Conservation (phyloP, 2,329 filamentous ascomycete genomes). For the Diaporthe nobilis region DNA sequence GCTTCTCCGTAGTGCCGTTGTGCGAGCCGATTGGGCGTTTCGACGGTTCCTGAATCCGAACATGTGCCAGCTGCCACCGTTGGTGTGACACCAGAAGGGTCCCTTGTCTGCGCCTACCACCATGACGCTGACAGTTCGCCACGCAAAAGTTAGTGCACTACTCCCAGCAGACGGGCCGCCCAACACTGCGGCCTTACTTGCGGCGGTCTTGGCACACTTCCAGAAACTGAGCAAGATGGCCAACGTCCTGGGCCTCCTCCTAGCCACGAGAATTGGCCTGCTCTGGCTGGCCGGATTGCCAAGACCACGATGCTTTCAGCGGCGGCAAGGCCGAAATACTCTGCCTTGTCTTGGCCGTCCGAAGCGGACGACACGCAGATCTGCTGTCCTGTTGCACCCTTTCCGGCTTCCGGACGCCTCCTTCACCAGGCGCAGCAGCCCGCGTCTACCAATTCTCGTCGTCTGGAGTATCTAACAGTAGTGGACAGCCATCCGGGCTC, state of each 20-base stretch:
- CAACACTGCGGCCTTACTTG: slow-evolving; percentile 7
- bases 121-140: neutral
- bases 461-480: slow-evolving; percentile 1
- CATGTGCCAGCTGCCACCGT: slow-evolving; percentile 20
- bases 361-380: slow-evolving; percentile 29
- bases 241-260: neutral
- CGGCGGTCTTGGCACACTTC: slow-evolving; percentile 28
- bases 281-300: neutral
- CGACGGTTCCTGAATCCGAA: slow-evolving; percentile 18
- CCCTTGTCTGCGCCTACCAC: neutral
- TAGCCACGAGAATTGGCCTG: neutral
- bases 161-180: slow-evolving; percentile 6
- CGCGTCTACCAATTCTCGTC: neutral
- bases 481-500: slow-evolving; percentile 3
- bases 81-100: slow-evolving; percentile 12
- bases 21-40: slow-evolving; percentile 18
- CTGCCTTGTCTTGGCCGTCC: slow-evolving; percentile 19
- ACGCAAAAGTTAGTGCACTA: neutral
- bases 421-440: slow-evolving; percentile 18
- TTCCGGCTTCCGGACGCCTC: slow-evolving; percentile 1
- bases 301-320: neutral
- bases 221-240: slow-evolving; percentile 21
- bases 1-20: slow-evolving; percentile 6
- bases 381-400: neutral
- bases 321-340: too few relatives aligned